Evolutionary conservation across 208 protist genomes (phyloP).

Genomic region (Acanthamoeba culbertsoni): DNA sequence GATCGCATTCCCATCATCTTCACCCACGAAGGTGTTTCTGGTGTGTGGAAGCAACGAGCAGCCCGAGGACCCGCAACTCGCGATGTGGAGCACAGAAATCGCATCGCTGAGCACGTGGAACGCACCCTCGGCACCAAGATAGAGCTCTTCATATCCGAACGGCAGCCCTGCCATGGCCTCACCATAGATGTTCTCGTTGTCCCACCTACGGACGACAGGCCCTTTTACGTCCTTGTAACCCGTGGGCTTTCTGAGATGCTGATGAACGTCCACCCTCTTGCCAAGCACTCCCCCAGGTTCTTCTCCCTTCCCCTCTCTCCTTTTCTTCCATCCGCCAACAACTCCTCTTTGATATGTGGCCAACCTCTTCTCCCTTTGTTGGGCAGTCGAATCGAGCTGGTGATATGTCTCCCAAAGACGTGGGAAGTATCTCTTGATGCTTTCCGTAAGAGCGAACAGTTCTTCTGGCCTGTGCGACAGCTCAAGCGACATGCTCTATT

Average conservation of each 20-base stretch:
- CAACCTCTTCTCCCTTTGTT: not conserved
- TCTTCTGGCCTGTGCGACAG: constrained; percentile 23
- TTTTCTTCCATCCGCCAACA: not conserved
- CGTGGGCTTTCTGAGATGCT: constrained; percentile 30
- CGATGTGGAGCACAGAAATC: constrained; percentile 11
- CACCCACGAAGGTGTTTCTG: constrained; percentile 13
- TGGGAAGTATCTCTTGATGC: constrained; percentile 38
- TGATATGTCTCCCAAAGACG: constrained; percentile 26
- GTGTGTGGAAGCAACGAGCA: constrained; percentile 16
- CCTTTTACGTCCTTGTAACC: constrained; percentile 34
- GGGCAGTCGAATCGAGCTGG: constrained; percentile 18
- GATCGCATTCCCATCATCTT: constrained; percentile 36
- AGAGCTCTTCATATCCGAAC: constrained; percentile 29
- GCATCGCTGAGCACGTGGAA: constrained; percentile 24
- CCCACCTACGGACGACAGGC: constrained; percentile 11
- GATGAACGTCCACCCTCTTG: constrained; percentile 27
- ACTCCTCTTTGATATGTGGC: not conserved
- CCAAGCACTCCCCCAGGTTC: constrained; percentile 32
- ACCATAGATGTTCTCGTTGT: constrained; percentile 32
- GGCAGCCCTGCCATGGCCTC: constrained; percentile 31
- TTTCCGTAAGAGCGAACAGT: constrained; percentile 38
- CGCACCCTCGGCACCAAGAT: constrained; percentile 45
- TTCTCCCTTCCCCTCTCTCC: not conserved
- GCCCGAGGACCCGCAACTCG: not conserved
- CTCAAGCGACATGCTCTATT: constrained; percentile 31